These are phyloP conservation scores for Tylopilus sp. DNA, from an alignment of 768 basidiomycete species.

Conservation along the genomic window DNA sequence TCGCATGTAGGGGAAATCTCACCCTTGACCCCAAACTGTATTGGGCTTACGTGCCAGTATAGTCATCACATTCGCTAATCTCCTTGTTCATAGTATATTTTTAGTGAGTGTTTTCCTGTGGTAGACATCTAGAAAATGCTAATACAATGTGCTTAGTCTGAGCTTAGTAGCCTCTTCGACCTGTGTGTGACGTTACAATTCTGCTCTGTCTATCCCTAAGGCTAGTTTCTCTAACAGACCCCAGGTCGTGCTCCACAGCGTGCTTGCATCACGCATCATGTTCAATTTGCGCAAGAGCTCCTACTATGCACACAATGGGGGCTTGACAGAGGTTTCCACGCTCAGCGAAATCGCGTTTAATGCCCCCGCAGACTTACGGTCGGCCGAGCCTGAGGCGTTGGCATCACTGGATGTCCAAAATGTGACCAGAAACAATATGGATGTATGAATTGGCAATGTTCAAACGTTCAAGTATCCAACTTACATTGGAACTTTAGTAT, in stretches of 20 bases:
- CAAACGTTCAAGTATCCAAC: too few species aligned
- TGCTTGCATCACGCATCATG: slow-evolving; percentile 8
- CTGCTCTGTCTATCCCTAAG: not conserved
- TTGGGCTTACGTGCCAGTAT: not conserved
- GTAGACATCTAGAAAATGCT: not conserved
- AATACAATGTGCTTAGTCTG: not conserved
- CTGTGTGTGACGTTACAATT: not conserved
- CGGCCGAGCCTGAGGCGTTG: not conserved
- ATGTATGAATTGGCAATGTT: too few species aligned
- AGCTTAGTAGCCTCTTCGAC: slow-evolving; percentile 3
- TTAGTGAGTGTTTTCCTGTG: not conserved
- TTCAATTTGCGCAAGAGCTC: slow-evolving; percentile 9
- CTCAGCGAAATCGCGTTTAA: not conserved
- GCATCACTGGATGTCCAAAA: too few species aligned
- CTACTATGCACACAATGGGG: not conserved
- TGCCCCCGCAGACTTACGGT: not conserved
- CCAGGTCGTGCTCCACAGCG: slow-evolving; percentile 2
- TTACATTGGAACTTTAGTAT: too few species aligned
- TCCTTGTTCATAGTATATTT: slow-evolving; percentile 4
- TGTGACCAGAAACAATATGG: too few species aligned
- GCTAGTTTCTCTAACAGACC: not conserved
- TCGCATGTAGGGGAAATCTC: slow-evolving; percentile 7
- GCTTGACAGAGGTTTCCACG: not conserved
- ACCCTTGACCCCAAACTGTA: too few species aligned
- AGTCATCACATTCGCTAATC: slow-evolving; percentile 19